Evolutionary conservation across 2,329 filamentous ascomycete genomes (phyloP), one percentile per base, ranked within the genome.

Genomic region (Phialocephala subalpina): DNA sequence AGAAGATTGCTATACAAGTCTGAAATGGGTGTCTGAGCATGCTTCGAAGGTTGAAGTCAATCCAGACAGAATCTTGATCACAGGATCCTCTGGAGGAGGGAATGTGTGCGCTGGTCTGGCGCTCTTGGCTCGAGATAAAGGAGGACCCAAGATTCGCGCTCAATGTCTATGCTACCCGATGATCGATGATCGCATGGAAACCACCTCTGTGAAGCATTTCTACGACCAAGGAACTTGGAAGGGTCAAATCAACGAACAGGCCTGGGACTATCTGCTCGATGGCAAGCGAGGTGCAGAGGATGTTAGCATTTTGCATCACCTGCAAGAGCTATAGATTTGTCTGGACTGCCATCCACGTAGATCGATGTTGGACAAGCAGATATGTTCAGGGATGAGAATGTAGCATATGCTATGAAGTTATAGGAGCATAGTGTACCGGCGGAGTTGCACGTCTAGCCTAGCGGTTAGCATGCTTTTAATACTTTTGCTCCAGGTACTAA

Each of bases 41-140:
- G 70, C 77, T 6, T 55, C 68, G 2, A 62, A 70, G 45, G 69
- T 81, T 1, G 82, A 82, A 11, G 80, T 86, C 60, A 76, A 81
- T 56, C 75, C 79, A 3, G 79, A 81, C 0, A 83, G 82, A 40
- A 81, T 89, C 35, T 80, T 87, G 16, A 78, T 88, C 25, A 81
- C 81, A 62, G 86, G 86, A 3, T 83, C 84, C 62, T 87, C 83
- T 27, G 86, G 85, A 0, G 86, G 86, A 1, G 86, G 85, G 1
- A 84, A 86, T 62, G 76, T 90, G 18, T 85, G 86, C 0, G 83
- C 85, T 1, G 83, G 81, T 4, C 79, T 84, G 69, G 80, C 84
- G 1, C 75, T 89, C 29, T 82, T 87, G 80, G 74, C 73, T 2
- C 73, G 78, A 22, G 79, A 81, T 69, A 71, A 70, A 22, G 72